phyloP scores from a whole-genome alignment of 306 rosid genomes.

The Urtica urens region DNA sequence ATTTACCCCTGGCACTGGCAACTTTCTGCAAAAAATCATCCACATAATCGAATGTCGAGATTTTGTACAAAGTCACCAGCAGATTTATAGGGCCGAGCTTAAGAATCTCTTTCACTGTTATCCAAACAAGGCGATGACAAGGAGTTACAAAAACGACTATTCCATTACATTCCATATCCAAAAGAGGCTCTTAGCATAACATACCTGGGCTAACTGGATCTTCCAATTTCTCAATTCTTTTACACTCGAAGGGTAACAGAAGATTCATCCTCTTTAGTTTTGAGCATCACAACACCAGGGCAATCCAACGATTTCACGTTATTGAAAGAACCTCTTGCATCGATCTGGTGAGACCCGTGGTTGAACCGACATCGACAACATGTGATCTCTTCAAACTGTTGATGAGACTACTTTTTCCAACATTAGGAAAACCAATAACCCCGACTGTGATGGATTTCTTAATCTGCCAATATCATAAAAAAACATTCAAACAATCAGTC shows the following conservation, averaged over 20 bases:
- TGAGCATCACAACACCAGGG: slow-evolving; percentile 94
- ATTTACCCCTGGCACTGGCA: slow-evolving; percentile 83
- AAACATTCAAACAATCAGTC: too few species aligned
- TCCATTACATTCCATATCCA: too few species aligned
- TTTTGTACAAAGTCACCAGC: slow-evolving; percentile 63
- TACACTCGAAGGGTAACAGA: slow-evolving; percentile 73
- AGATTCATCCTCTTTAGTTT: slow-evolving; percentile 45
- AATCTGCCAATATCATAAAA: too few species aligned
- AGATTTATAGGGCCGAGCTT: slow-evolving; percentile 60
- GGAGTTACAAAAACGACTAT: too few species aligned
- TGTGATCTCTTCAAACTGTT: slow-evolving; percentile 73
- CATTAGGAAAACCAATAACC: slow-evolving; percentile 86
- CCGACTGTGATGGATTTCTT: slow-evolving; percentile 93
- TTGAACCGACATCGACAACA: slow-evolving; percentile 74
- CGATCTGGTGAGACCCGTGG: slow-evolving; percentile 85
- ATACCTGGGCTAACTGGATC: slow-evolving; percentile 94
- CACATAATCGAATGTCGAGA: slow-evolving; percentile 67
- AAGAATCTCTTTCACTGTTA: slow-evolving; percentile 85
- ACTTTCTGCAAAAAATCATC: slow-evolving; percentile 81
- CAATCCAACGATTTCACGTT: slow-evolving; percentile 83
- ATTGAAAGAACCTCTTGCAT: slow-evolving; percentile 79
- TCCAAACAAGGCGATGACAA: slow-evolving; percentile 10
- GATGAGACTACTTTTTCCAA: slow-evolving; percentile 94
- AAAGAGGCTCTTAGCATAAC: too few species aligned
- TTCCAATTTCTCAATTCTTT: slow-evolving; percentile 79